Evolutionary conservation across 257 asterid species (phyloP).

Genomic region (Verbascum thapsus): DNA sequence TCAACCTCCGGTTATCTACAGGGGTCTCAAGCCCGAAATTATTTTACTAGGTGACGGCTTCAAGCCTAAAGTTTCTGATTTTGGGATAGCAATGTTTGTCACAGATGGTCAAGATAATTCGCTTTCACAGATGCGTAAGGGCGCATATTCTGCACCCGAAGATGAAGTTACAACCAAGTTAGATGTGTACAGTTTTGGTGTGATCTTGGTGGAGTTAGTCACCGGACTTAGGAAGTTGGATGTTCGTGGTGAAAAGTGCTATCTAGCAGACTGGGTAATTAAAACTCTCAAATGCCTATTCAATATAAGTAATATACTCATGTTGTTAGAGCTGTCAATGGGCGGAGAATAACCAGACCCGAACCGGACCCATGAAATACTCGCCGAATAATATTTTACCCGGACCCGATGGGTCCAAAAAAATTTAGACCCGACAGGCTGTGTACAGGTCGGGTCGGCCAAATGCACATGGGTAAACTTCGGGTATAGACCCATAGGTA

Average conservation of each 20-base stretch:
- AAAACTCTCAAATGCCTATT: no score
- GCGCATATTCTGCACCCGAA: constrained; percentile 31
- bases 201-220: constrained; percentile 31
- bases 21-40: constrained; percentile 26
- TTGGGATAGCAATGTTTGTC: constrained; percentile 21
- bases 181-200: constrained; percentile 29
- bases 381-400: no score
- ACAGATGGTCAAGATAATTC: constrained; percentile 7
- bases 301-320: no score
- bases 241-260: constrained; percentile 17
- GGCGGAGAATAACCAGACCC: no score
- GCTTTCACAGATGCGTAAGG: constrained; percentile 3
- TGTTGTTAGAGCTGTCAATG: no score
- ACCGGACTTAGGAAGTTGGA: constrained; percentile 28
- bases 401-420: no score
- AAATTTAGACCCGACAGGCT: no score
- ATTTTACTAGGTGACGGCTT: constrained; percentile 13
- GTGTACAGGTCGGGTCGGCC: no score
- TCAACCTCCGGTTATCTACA: constrained; percentile 21
- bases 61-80: constrained; percentile 27
- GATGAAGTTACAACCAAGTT: constrained; percentile 17
- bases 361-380: no score
- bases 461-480: no score
- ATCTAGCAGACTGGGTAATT: constrained; percentile 44
- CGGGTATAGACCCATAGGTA: no score